A percentile compares a stretch with the other conserved stretches of the same genome.
phyloP scores from a whole-genome alignment of 257 asterid genomes.

The Galeopsis tetrahit region DNA sequence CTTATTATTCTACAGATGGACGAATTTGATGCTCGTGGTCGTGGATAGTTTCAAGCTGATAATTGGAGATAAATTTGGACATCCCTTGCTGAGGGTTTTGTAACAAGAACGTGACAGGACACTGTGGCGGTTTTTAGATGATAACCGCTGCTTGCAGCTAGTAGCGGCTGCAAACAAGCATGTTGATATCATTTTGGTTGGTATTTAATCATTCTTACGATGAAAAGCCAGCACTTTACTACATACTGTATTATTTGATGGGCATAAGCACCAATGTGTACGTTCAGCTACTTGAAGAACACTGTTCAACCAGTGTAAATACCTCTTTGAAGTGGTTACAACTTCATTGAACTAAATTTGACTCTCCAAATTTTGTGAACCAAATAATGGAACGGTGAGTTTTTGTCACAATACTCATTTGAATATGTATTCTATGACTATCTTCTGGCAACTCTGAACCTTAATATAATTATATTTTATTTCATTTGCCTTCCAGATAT shows the following conservation, averaged over 20 bases:
- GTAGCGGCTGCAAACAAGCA: constrained; percentile 90
- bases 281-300: constrained; percentile 59
- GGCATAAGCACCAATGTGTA: constrained; percentile 45
- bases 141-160: constrained; percentile 78
- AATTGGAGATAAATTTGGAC: constrained; percentile 29
- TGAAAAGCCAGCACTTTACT: constrained; percentile 64
- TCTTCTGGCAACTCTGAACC: constrained; percentile 21
- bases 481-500: constrained; percentile 56
- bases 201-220: constrained; percentile 62
- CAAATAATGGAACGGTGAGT: constrained; percentile 77
- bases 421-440: constrained; percentile 4
- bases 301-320: constrained; percentile 66
- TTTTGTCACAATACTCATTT: constrained; percentile 13
- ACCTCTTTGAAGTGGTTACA: constrained; percentile 66
- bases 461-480: constrained; percentile 29
- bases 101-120: constrained; percentile 31
- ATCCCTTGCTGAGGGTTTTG: constrained; percentile 33
- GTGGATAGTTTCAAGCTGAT: constrained; percentile 21
- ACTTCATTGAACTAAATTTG: constrained; percentile 55
- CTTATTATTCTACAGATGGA: constrained; percentile 45
- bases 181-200: constrained; percentile 78
- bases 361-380: constrained; percentile 40
- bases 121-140: constrained; percentile 67
- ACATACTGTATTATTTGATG: constrained; percentile 65
- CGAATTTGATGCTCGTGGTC: constrained; percentile 32